Percentiles rank a stretch among this genome's conserved stretches.
phyloP scores from a whole-genome alignment of 768 basidiomycete species.

The Tylopilus rubrobrunneus region DNA sequence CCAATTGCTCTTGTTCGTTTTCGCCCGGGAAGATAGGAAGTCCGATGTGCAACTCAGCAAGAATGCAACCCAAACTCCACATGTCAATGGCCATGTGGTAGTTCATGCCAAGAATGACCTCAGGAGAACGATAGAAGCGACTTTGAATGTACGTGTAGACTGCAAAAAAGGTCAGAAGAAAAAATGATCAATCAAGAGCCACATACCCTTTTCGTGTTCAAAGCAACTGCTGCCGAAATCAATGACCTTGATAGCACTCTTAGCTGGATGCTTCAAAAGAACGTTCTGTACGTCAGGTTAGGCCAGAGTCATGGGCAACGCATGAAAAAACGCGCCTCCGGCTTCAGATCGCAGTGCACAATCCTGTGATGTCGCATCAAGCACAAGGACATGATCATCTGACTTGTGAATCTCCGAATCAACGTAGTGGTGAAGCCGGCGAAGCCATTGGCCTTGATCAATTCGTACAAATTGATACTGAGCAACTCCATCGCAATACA shows the following conservation, averaged over 20 bases:
- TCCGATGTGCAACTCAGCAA: conserved; percentile 95
- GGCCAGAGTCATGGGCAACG: neutral
- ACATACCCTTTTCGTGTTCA: conserved; percentile 95
- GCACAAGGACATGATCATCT: conserved; percentile 89
- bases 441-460: conserved; percentile 99
- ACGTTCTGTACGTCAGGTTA: conserved; percentile 65
- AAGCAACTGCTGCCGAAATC: conserved; percentile 99
- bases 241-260: conserved; percentile 96
- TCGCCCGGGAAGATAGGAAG: conserved; percentile 99
- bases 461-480: conserved; percentile 97
- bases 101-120: conserved; percentile 98
- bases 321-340: conserved; percentile 62
- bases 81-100: conserved; percentile 99
- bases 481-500: conserved; percentile 98
- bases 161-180: conserved; percentile 31
- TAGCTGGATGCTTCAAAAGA: conserved; percentile 87
- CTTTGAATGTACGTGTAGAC: conserved; percentile 99
- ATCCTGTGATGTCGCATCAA: conserved; percentile 97
- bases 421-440: conserved; percentile 95
- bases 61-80: conserved; percentile 99
- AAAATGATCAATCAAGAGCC: neutral
- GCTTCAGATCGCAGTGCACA: conserved; percentile 98
- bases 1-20: conserved; percentile 96
- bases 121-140: conserved; percentile 99
- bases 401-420: conserved; percentile 93